Base-by-base conservation (phyloP, 768 basidiomycete genomes). In the Pisolithus microcarpus region DNA sequence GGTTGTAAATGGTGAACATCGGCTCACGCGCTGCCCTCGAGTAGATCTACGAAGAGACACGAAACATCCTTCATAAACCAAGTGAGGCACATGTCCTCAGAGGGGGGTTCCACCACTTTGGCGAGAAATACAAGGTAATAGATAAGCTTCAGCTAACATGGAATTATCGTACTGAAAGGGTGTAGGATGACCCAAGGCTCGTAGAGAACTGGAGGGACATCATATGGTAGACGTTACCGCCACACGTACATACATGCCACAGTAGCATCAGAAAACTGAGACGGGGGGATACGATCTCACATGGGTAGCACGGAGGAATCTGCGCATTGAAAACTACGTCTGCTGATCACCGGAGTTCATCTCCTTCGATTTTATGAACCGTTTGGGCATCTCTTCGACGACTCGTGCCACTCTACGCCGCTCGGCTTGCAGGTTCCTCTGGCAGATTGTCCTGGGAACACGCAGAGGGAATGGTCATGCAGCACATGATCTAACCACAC, bases 201-300 rank as follows among this genome's bases (percentile, higher is more conserved):
- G 80, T 91, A 9, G 88, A 88, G 66, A 85, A 87, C 51, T 90
- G 85, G 85, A 79, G 80, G 53, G 74, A 78, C 56, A 73, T 79
- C 9, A 71, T 82, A 24, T 87, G 84, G 85, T 76, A 71, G 39
- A 63, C 26, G 13, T 4, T 26, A 16, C 5, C 15, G 13, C 24
- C 43, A 16, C 38, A 34, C 28, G 43, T 21, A 49, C 51, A 53
- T 16, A 24, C 23, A n/a, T n/a, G n/a, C n/a, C 2, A 11, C 15
- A 13, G 10, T 34, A 34, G 31, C 10, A 11, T 13, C 11, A 34
- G 31, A 34, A 11, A 34, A 11, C 10, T 10, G 11, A 34, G 31
- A 34, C 31, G 1, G 31, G 10, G 9, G 9, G 31, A 10, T 34
- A 34, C 11, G 31, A 10, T 34, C 13, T 34, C 23, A 34, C 11